Base-by-base conservation (phyloP, 1,139 yeast species). In the Lodderomyces parapsilosis region DNA sequence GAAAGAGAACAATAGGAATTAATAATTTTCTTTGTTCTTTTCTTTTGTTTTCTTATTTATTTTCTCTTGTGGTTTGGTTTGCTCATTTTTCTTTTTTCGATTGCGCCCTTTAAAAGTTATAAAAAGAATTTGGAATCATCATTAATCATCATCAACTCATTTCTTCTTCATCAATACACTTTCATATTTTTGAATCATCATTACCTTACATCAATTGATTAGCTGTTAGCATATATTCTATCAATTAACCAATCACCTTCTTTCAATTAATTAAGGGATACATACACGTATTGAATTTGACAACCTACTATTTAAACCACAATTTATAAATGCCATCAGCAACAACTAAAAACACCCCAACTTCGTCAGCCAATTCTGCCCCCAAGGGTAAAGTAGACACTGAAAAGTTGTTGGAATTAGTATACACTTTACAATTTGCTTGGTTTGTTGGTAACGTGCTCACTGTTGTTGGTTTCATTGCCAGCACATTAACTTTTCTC, bases 361-460 rank as follows among this genome's bases (percentile, higher is more conserved):
- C 43, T 4, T 8, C 43, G n/a, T 23, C 43, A 14, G 19, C 43
- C 13, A 30, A 18, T 31, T 42, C 51, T 35, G 25, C 40, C 13
- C 24, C 48, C 3, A 30, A 46, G 30, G 27, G 39, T 20, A 47
- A 48, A 41, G 41, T 47, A 23, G 44, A 48, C 33, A 47, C 47
- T 36, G 48, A 46, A 18, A 43, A 49, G 42, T 47, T 49, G 30
- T 37, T 49, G 17, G 22, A 42, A 36, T 39, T 44, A 11, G 49
- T 49, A 9, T 48, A 47, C 64, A 63, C 81, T 4, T 62, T 74
- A 44, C 85, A 81, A 57, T 80, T 80, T 54, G 80, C 74, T 9
- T 81, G 86, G 86, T 81, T 80, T 57, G 62, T 66, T 47, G 91
- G 96, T 47, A 96, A 93, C 59, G 71, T 80, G 5, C 56, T 78